Evolutionary conservation across 2,329 filamentous ascomycete genomes (phyloP).

Genomic region (Tolypocladium tropicale): DNA sequence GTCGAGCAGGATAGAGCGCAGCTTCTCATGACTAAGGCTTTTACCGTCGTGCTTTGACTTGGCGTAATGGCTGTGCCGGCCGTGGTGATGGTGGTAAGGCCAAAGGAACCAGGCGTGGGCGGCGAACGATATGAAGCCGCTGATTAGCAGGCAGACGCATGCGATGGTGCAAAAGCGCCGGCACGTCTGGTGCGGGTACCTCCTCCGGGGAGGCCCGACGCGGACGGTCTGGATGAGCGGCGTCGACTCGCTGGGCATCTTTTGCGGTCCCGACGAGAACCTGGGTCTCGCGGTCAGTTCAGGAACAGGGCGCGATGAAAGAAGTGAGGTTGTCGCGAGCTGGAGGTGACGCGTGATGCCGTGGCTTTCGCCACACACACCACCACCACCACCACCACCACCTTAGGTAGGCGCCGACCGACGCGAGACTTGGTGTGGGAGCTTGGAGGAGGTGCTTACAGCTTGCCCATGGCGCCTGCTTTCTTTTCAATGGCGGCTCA

Average conservation of each 20-base stretch:
- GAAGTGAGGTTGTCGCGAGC: not conserved
- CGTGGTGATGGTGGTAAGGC: slow-evolving; percentile 23
- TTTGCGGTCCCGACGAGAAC: slow-evolving; percentile 1
- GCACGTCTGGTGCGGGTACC: slow-evolving; percentile 49
- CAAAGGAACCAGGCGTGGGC: slow-evolving; percentile 33
- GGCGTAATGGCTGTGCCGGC: slow-evolving; percentile 17
- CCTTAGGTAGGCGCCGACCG: not conserved
- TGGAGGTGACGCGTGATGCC: not conserved
- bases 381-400: too few relatives aligned
- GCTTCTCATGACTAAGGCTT: slow-evolving; percentile 31
- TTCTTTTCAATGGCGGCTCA: not conserved
- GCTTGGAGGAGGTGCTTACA: slow-evolving; percentile 1
- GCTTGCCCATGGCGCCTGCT: slow-evolving; percentile 3
- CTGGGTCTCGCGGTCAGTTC: not conserved
- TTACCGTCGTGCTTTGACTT: slow-evolving; percentile 15
- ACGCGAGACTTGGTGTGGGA: not conserved
- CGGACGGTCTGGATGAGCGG: slow-evolving; percentile 57
- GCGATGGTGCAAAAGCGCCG: slow-evolving; percentile 58
- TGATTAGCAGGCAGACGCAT: slow-evolving; percentile 42
- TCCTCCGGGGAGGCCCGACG: slow-evolving; percentile 38
- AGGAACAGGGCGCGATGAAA: not conserved
- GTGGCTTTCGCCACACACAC: not conserved
- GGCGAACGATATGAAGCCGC: slow-evolving; percentile 38
- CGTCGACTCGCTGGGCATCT: slow-evolving; percentile 44
- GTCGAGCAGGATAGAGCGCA: slow-evolving; percentile 46